These are phyloP conservation scores for Brassica hybrid DNA, from an alignment of 441 rosid genomes.

Conservation along the genomic window DNA sequence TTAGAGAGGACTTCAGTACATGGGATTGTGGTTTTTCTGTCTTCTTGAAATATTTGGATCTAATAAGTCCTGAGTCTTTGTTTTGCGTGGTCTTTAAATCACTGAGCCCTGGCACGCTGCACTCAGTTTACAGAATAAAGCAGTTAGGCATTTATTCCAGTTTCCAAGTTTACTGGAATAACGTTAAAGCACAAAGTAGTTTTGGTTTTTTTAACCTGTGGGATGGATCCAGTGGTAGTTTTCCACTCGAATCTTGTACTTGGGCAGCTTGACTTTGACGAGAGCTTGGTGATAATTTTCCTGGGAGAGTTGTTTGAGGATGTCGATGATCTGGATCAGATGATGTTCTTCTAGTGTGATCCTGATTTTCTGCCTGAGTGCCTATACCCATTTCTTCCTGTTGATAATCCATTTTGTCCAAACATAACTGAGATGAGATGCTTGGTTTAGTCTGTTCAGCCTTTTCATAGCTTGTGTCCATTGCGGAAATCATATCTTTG, in stretches of 20 bases:
- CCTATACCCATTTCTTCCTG: constrained; percentile 40
- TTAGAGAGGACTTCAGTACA: constrained; percentile 39
- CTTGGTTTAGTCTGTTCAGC: constrained; percentile 28
- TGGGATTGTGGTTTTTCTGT: constrained; percentile 42
- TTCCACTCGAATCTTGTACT: constrained; percentile 37
- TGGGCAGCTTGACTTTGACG: constrained; percentile 36
- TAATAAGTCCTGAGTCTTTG: constrained; percentile 48
- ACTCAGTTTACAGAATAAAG: constrained; percentile 32
- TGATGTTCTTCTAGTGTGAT: constrained; percentile 30
- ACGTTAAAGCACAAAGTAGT: constrained; percentile 8
- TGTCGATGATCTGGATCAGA: constrained; percentile 39
- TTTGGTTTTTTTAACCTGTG: constrained; percentile 51
- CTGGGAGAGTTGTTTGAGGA: constrained; percentile 37
- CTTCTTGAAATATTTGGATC: constrained; percentile 49
- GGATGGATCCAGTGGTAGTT: constrained; percentile 28
- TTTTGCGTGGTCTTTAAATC: constrained; percentile 39
- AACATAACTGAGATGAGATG: constrained; percentile 39
- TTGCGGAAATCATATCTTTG: constrained; percentile 18
- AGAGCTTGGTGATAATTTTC: constrained; percentile 32
- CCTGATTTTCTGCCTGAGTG: constrained; percentile 32
- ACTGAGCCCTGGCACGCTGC: constrained; percentile 41
- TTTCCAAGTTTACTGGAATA: constrained; percentile 13
- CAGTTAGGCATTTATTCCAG: constrained; percentile 14
- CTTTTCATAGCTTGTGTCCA: constrained; percentile 39
- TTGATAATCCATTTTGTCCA: constrained; percentile 41